Conservation (phyloP, 768 basidiomycete genomes). For the Zangia roseola region DNA sequence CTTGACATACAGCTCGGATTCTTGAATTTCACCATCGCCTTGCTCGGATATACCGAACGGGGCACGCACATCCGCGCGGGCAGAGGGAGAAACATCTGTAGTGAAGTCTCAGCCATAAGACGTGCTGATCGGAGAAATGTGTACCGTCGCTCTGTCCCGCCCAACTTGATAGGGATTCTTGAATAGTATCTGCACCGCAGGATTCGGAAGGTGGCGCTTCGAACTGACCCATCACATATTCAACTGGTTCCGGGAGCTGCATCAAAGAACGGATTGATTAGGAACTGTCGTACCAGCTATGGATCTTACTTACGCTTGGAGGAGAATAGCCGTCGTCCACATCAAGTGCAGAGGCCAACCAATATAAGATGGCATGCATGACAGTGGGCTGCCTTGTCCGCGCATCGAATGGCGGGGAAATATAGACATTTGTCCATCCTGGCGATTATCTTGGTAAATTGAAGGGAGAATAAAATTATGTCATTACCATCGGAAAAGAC, state of each 20-base stretch:
- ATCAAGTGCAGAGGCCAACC: slow-evolving; percentile 52
- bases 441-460: neutral
- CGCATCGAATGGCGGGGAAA: slow-evolving; percentile 44
- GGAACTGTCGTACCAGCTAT: neutral
- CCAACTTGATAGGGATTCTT: slow-evolving; percentile 34
- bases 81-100: slow-evolving; percentile 27
- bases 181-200: slow-evolving; percentile 13
- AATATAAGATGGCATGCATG: slow-evolving; percentile 52
- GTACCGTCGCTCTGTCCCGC: slow-evolving; percentile 29
- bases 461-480: neutral
- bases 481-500: slow-evolving; percentile 52
- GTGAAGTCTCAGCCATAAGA: neutral
- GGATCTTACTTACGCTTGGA: slow-evolving; percentile 19
- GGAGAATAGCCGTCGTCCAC: slow-evolving; percentile 30
- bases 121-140: neutral
- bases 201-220: slow-evolving; percentile 22
- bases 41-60: slow-evolving; percentile 23
- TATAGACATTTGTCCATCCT: slow-evolving; percentile 58
- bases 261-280: neutral
- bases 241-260: slow-evolving; percentile 32
- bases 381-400: slow-evolving; percentile 46
- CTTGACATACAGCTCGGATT: slow-evolving; percentile 17
- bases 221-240: slow-evolving; percentile 31
- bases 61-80: slow-evolving; percentile 8
- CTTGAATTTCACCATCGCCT: slow-evolving; percentile 9